A percentile compares a stretch with the other conserved stretches of the same genome.
phyloP scores from a whole-genome alignment of 345 rosid genomes.

The Garcia nutans region DNA sequence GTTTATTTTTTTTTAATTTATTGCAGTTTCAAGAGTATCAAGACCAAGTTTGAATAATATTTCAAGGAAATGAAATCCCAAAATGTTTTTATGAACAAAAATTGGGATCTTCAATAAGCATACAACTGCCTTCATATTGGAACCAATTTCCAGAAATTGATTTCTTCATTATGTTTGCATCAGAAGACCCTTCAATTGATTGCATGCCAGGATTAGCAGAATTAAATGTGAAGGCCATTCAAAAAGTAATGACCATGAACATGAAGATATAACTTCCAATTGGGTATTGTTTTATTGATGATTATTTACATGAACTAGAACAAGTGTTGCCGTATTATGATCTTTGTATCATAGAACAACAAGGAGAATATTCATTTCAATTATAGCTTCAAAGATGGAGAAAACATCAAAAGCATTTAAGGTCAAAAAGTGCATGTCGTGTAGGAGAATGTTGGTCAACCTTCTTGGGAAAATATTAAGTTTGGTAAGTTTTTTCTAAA shows the following conservation, averaged over 20 bases:
- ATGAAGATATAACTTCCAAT: not conserved
- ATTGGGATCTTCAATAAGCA: not conserved
- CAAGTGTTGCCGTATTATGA: not conserved
- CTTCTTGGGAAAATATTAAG: not conserved
- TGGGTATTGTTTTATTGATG: not conserved
- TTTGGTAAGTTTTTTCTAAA: too few relatives aligned
- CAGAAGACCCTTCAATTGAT: not conserved
- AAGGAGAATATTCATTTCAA: not conserved
- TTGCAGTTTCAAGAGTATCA: too few relatives aligned
- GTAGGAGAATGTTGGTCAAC: not conserved
- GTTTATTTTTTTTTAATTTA: not conserved
- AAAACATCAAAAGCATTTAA: not conserved
- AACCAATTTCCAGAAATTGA: not conserved
- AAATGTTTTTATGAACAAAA: not conserved
- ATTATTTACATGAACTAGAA: not conserved
- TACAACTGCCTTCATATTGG: not conserved
- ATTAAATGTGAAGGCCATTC: not conserved
- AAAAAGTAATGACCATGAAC: not conserved
- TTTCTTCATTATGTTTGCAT: not conserved
- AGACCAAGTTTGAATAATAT: not conserved
- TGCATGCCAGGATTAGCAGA: not conserved
- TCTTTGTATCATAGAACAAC: not conserved
- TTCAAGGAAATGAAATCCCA: not conserved
- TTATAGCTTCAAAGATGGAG: not conserved
- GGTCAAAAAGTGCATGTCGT: not conserved